These are phyloP conservation scores for Rhodotorula glutinis DNA, from an alignment of 1,284 basidiomycete species.

Conservation along the genomic window DNA sequence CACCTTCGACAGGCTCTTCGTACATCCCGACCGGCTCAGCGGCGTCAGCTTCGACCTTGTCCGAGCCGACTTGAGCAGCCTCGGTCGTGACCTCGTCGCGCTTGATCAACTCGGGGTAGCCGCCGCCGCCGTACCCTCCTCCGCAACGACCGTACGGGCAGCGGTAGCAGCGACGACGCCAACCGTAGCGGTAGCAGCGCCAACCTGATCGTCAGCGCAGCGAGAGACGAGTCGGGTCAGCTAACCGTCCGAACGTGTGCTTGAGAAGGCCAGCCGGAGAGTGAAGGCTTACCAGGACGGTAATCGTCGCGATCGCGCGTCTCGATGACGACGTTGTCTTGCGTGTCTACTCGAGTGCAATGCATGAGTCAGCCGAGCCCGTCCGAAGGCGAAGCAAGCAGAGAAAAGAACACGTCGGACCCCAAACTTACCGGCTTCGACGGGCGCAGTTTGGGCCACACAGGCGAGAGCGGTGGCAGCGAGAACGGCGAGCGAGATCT, in stretches of 20 bases:
- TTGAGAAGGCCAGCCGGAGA: too few species aligned
- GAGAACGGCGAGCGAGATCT: neutral
- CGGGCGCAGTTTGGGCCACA: neutral
- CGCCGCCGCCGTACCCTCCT: neutral
- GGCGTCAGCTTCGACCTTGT: neutral
- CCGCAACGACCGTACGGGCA: slow-evolving; percentile 3
- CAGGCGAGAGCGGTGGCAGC: neutral
- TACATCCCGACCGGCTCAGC: neutral
- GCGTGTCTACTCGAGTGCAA: too few species aligned
- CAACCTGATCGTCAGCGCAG: neutral
- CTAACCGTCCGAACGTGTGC: neutral
- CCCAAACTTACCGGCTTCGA: neutral
- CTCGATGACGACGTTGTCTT: neutral
- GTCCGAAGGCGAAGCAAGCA: neutral
- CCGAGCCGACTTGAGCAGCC: too few species aligned
- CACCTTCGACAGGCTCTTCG: slow-evolving; percentile 1
- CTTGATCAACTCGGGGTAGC: neutral
- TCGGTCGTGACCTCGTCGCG: neutral
- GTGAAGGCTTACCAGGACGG: neutral
- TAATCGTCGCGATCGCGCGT: neutral
- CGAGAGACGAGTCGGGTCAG: neutral
- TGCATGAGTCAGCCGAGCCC: too few species aligned
- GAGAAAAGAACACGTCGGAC: neutral
- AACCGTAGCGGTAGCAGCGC: neutral
- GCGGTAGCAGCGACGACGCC: neutral